A percentile compares a stretch with the other conserved stretches of the same genome.
phyloP scores from a whole-genome alignment of 2,329 filamentous ascomycete genomes.

The Neocucurbitaria cava region DNA sequence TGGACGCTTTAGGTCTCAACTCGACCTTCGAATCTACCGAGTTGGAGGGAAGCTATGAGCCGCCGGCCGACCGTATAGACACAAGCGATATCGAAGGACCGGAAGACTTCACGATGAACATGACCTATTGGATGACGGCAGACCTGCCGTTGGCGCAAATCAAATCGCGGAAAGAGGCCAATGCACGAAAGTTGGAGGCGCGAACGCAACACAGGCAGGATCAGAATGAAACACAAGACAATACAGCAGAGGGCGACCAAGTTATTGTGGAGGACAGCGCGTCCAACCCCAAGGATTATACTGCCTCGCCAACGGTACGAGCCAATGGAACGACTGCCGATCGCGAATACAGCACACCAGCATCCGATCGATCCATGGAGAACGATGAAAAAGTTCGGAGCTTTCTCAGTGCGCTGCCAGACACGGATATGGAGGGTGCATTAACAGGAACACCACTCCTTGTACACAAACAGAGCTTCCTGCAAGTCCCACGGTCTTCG shows the following conservation, averaged over 20 bases:
- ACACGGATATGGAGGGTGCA: conserved; percentile 40
- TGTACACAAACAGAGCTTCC: conserved; percentile 29
- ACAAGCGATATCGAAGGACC: conserved; percentile 52
- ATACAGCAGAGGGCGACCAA: conserved; percentile 26
- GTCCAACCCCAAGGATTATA: neutral
- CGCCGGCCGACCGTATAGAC: conserved; percentile 45
- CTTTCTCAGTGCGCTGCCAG: conserved; percentile 47
- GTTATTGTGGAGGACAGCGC: conserved; percentile 22
- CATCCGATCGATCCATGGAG: conserved; percentile 44
- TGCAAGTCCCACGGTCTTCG: conserved; percentile 36
- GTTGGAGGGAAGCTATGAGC: conserved; percentile 34
- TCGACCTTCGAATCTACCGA: conserved; percentile 45
- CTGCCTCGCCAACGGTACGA: conserved; percentile 31
- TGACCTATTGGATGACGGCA: conserved; percentile 53
- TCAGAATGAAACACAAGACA: conserved; percentile 16
- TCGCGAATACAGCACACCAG: conserved; percentile 26
- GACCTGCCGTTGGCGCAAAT: conserved; percentile 39
- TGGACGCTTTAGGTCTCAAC: conserved; percentile 47
- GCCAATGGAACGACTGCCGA: conserved; percentile 32
- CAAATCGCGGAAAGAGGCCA: conserved; percentile 42
- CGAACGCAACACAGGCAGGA: conserved; percentile 27
- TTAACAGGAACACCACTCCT: conserved; percentile 36
- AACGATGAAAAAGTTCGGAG: conserved; percentile 49
- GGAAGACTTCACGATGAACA: conserved; percentile 53
- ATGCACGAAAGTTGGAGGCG: conserved; percentile 18